These are phyloP conservation scores for Stropharia rugosoannulata DNA, from an alignment of 768 basidiomycete genomes.

Conservation along the genomic window DNA sequence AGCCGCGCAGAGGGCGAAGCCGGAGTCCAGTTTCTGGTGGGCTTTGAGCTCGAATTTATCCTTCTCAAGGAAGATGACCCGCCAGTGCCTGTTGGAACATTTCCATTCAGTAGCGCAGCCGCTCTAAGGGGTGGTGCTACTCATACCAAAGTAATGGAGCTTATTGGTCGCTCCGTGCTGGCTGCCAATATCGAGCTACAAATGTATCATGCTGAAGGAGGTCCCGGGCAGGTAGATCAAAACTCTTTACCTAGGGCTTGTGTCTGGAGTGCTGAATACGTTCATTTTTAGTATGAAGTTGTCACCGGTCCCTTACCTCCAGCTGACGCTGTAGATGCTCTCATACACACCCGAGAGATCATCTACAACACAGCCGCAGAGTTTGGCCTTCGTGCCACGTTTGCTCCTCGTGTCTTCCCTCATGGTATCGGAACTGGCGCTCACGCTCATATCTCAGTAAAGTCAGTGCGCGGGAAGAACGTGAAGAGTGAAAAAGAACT, in stretches of 20 bases:
- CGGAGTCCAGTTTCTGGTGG: slow-evolving; percentile 56
- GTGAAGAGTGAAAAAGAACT: slow-evolving; percentile 29
- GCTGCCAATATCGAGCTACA: slow-evolving; percentile 57
- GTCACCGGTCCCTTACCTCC: slow-evolving; percentile 67
- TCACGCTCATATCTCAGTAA: slow-evolving; percentile 69
- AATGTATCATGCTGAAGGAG: slow-evolving; percentile 71
- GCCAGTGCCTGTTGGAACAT: slow-evolving; percentile 41
- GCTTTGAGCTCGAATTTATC: slow-evolving; percentile 70
- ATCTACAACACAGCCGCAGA: slow-evolving; percentile 65
- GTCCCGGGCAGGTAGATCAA: slow-evolving; percentile 43
- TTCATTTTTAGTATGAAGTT: slow-evolving; percentile 52
- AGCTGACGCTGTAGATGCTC: slow-evolving; percentile 64
- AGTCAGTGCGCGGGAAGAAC: slow-evolving; percentile 25
- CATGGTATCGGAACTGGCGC: slow-evolving; percentile 51
- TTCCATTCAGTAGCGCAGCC: slow-evolving; percentile 43
- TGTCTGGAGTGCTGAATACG: not conserved
- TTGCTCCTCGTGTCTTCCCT: slow-evolving; percentile 53
- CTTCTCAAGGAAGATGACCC: slow-evolving; percentile 54
- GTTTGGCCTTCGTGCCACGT: slow-evolving; percentile 65
- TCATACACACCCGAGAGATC: slow-evolving; percentile 65
- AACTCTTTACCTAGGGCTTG: not conserved
- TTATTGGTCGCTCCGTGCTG: slow-evolving; percentile 55
- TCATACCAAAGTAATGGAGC: slow-evolving; percentile 46
- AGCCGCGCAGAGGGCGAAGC: slow-evolving; percentile 21
- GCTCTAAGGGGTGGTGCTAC: slow-evolving; percentile 41